A percentile compares a stretch with the other conserved stretches of the same genome.
Conservation (phyloP, 1,284 basidiomycete genomes). For the Ceratobasidium theobromae region DNA sequence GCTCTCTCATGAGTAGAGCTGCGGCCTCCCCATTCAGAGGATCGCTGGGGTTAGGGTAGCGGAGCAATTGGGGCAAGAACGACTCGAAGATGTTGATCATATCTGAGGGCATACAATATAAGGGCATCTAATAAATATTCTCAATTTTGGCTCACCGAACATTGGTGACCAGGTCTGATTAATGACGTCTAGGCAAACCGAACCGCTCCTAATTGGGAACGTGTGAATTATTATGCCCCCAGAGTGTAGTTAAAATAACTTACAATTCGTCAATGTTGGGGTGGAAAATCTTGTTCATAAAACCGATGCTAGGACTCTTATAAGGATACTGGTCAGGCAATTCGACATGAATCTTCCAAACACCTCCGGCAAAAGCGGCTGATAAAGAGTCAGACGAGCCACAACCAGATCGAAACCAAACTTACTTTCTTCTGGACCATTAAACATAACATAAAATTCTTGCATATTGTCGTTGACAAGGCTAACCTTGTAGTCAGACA, state of each 20-base stretch:
- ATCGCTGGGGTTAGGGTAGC: conserved; percentile 98
- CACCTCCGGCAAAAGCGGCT: conserved; percentile 95
- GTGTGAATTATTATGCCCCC: background rate
- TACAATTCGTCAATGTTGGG: conserved; percentile 97
- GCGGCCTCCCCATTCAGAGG: conserved; percentile 98
- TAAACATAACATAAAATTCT: conserved; percentile 96
- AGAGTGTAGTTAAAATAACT: conserved; percentile 43
- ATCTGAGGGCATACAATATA: conserved; percentile 54
- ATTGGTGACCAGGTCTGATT: conserved; percentile 99
- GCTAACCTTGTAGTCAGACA: conserved; percentile 96
- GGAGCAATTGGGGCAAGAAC: conserved; percentile 93
- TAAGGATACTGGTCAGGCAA: conserved; percentile 99
- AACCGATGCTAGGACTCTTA: conserved; percentile 98
- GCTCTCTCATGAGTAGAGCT: conserved; percentile 93
- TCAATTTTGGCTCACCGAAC: conserved; percentile 68
- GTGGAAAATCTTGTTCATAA: conserved; percentile 99
- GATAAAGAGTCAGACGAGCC: conserved; percentile 33
- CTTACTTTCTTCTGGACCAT: conserved; percentile 93
- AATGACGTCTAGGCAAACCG: conserved; percentile 94
- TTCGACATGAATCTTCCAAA: conserved; percentile 99
- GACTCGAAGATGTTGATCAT: conserved; percentile 99
- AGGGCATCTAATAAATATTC: conserved; percentile 31
- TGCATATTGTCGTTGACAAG: conserved; percentile 99
- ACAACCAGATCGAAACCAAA: background rate
- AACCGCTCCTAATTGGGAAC: conserved; percentile 69